Evolutionary conservation across 2,329 filamentous ascomycete genomes (phyloP).

Genomic region (Calonectria pauciramosa): DNA sequence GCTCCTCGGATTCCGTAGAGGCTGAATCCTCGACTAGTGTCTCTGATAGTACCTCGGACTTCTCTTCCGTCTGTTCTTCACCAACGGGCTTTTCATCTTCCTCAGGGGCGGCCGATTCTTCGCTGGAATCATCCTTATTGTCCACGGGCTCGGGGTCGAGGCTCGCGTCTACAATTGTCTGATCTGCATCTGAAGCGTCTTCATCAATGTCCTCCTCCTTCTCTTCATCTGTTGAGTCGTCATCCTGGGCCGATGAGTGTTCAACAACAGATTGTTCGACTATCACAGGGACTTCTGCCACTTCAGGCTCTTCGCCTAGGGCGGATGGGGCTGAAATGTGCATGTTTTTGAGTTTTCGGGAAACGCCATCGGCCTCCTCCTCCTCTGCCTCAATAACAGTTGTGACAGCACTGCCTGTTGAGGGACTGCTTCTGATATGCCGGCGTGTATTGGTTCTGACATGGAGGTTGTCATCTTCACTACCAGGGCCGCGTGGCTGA

Average conservation of each 20-base stretch:
- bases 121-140: conserved; percentile 13
- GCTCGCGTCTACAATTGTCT: conserved; percentile 42
- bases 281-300: conserved; percentile 57
- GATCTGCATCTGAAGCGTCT: conserved; percentile 38
- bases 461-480: conserved; percentile 65
- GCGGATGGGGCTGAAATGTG: conserved; percentile 68
- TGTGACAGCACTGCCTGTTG: conserved; percentile 81
- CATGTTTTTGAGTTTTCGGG: conserved; percentile 61
- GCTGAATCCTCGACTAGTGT: conserved; percentile 14
- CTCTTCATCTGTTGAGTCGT: conserved; percentile 19
- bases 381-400: conserved; percentile 89
- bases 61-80: conserved; percentile 4
- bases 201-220: conserved; percentile 29
- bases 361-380: conserved; percentile 70
- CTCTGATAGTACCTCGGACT: conserved; percentile 11
- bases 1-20: conserved; percentile 12
- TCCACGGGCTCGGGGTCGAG: conserved; percentile 41
- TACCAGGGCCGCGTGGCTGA: conserved; percentile 47
- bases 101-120: conserved; percentile 35
- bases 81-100: conserved; percentile 38
- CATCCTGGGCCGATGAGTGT: conserved; percentile 26
- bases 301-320: conserved; percentile 65
- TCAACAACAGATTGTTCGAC: conserved; percentile 53
- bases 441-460: conserved; percentile 81
- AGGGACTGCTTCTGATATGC: conserved; percentile 84